Percentiles rank a stretch among this genome's conserved stretches.
phyloP scores from a whole-genome alignment of 2,329 filamentous ascomycete genomes.

The Scytalidium sp. region DNA sequence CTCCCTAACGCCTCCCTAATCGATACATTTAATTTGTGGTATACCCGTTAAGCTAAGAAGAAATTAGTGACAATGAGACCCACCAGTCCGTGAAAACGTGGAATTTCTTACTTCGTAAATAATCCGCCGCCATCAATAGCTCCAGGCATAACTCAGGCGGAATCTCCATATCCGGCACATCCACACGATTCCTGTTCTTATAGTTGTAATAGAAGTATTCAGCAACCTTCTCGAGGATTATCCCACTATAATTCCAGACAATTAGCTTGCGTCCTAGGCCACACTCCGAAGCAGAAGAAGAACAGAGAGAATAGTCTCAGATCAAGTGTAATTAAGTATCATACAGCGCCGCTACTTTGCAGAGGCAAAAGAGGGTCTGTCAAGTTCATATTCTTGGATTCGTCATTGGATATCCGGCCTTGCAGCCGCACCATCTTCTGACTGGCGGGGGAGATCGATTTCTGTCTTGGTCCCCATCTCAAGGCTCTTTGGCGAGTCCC shows the following conservation, averaged over 20 bases:
- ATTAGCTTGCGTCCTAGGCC: background rate
- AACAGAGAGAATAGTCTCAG: slow-evolving; percentile 40
- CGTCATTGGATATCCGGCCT: slow-evolving; percentile 22
- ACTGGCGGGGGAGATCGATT: slow-evolving; percentile 2
- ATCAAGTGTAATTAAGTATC: slow-evolving; percentile 60
- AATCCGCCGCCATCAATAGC: slow-evolving; percentile 75
- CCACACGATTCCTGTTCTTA: slow-evolving; percentile 64
- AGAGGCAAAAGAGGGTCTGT: slow-evolving; percentile 28
- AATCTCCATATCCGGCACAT: slow-evolving; percentile 79
- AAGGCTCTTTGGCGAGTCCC: too few relatives aligned
- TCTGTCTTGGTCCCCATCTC: background rate
- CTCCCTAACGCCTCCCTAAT: slow-evolving; percentile 8
- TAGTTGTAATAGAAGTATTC: slow-evolving; percentile 85
- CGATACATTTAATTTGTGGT: slow-evolving; percentile 2
- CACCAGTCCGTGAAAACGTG: background rate
- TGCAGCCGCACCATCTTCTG: background rate
- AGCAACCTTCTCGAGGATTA: slow-evolving; percentile 75
- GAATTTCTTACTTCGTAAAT: slow-evolving; percentile 56
- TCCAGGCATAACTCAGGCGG: slow-evolving; percentile 76
- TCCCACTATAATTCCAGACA: slow-evolving; percentile 47
- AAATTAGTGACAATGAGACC: slow-evolving; percentile 5
- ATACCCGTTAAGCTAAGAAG: slow-evolving; percentile 10
- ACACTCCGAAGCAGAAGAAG: background rate
- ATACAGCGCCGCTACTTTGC: slow-evolving; percentile 26
- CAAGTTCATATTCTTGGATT: slow-evolving; percentile 18